A percentile compares a stretch with the other conserved stretches of the same genome.
Conservation (phyloP, 371 early-diverging fungal species). For the Dinochytrium kinnereticum region DNA sequence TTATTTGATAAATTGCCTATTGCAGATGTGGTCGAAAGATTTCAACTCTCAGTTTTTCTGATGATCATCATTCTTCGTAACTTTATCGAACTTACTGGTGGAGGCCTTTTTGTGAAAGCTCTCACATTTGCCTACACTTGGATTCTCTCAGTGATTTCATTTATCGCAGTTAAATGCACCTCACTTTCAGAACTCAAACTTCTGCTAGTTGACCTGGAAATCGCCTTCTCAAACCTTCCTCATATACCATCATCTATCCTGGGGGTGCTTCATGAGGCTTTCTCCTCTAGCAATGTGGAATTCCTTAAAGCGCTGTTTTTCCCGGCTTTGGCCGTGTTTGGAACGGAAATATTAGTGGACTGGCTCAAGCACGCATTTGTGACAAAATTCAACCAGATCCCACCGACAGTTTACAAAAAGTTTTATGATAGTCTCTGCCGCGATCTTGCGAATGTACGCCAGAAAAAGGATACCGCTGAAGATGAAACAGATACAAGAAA, state of each 20-base stretch:
- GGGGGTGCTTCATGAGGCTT: conserved; percentile 3
- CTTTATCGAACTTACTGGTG: conserved; percentile 81
- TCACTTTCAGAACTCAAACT: neutral
- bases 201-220: neutral
- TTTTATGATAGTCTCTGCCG: conserved; percentile 87
- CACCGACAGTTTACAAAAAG: conserved; percentile 78
- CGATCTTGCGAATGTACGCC: conserved; percentile 70
- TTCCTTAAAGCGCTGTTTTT: conserved; percentile 58
- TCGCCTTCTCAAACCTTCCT: neutral
- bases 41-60: conserved; percentile 86
- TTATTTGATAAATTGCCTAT: neutral
- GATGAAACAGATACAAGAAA: too few species aligned
- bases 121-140: neutral
- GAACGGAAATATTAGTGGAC: conserved; percentile 91
- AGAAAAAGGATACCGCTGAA: neutral
- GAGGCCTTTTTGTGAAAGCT: conserved; percentile 41
- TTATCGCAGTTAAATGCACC: neutral
- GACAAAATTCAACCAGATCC: conserved; percentile 93
- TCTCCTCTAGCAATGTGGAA: neutral
- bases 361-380: conserved; percentile 99
- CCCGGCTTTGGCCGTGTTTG: conserved; percentile 83
- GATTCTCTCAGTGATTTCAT: neutral
- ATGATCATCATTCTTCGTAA: conserved; percentile 88
- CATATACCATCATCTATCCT: neutral
- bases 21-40: conserved; percentile 92